phyloP scores from a whole-genome alignment of 176 grass and related monocot species.

The Eleusine coracana region DNA sequence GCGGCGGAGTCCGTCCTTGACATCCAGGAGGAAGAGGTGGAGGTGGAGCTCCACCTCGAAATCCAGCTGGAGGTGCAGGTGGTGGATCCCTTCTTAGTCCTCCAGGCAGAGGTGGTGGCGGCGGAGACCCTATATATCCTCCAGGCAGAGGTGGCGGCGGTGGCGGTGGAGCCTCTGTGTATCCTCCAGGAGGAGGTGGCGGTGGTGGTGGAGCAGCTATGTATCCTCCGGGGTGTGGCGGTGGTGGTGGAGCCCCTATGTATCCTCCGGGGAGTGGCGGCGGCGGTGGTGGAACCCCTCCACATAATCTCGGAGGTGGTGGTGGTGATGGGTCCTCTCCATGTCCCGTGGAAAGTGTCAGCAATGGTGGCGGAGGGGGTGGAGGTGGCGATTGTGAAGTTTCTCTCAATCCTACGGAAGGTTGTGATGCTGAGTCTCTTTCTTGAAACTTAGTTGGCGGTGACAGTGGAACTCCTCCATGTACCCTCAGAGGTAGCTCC shows the following conservation, averaged over 20 bases:
- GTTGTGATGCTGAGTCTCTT: neutral
- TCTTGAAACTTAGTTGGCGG: constrained; percentile 1
- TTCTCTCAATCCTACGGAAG: neutral
- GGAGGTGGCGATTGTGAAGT: neutral
- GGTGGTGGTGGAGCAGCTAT: constrained; percentile 3
- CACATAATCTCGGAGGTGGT: neutral
- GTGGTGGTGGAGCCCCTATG: neutral
- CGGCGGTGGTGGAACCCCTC: neutral
- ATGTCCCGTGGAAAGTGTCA: no score
- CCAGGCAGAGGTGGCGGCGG: constrained; percentile 6
- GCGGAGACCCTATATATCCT: constrained; percentile 33
- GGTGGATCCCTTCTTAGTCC: constrained; percentile 34
- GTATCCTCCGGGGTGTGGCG: neutral
- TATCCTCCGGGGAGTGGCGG: constrained; percentile 10
- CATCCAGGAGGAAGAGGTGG: constrained; percentile 49
- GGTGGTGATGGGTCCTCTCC: neutral
- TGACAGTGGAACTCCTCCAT: constrained; percentile 2
- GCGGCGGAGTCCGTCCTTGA: constrained; percentile 42
- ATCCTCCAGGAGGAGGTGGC: constrained; percentile 12
- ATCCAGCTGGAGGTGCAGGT: constrained; percentile 38
- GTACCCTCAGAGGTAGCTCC: neutral
- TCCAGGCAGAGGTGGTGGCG: constrained; percentile 32
- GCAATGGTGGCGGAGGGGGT: neutral
- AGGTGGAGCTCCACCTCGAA: constrained; percentile 47
- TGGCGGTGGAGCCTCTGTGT: neutral